Conservation (phyloP, 345 rosid genomes). For the Camelina neglecta region DNA sequence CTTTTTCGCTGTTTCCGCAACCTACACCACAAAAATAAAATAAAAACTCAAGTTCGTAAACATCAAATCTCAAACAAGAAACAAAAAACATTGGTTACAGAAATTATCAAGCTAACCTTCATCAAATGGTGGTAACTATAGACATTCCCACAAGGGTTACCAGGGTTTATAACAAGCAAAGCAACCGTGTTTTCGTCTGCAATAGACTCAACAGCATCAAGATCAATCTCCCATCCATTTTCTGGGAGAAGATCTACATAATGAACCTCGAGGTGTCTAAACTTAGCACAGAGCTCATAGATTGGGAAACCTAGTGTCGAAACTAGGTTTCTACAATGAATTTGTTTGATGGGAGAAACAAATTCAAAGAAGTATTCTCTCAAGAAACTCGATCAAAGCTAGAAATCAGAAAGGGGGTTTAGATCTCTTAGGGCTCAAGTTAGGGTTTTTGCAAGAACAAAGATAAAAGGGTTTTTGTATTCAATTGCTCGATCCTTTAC, state of each 20-base stretch:
- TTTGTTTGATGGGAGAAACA: no score
- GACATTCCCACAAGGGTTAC: constrained; percentile 94
- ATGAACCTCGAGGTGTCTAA: constrained; percentile 75
- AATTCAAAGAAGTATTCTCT: no score
- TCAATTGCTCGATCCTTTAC: no score
- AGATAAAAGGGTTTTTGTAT: no score
- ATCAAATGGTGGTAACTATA: constrained; percentile 78
- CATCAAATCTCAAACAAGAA: constrained; percentile 11
- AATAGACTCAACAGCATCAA: constrained; percentile 63
- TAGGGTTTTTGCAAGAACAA: no score
- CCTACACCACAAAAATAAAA: constrained; percentile 44
- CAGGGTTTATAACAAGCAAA: constrained; percentile 84
- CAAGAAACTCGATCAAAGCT: no score
- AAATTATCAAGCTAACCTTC: constrained; percentile 54
- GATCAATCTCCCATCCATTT: constrained; percentile 88
- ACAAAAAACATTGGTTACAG: constrained; percentile 14
- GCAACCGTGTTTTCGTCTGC: constrained; percentile 86
- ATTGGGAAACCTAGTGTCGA: constrained; percentile 73
- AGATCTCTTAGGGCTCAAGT: no score
- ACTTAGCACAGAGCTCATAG: constrained; percentile 79
- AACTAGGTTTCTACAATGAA: no score
- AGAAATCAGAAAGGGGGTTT: no score
- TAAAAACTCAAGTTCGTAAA: constrained; percentile 10
- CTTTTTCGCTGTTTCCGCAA: constrained; percentile 80
- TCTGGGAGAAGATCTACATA: constrained; percentile 83